A percentile compares a stretch with the other conserved stretches of the same genome.
These are phyloP conservation scores for Phlebiopsis flavidoalba DNA, from an alignment of 768 basidiomycete species.

Conservation along the genomic window DNA sequence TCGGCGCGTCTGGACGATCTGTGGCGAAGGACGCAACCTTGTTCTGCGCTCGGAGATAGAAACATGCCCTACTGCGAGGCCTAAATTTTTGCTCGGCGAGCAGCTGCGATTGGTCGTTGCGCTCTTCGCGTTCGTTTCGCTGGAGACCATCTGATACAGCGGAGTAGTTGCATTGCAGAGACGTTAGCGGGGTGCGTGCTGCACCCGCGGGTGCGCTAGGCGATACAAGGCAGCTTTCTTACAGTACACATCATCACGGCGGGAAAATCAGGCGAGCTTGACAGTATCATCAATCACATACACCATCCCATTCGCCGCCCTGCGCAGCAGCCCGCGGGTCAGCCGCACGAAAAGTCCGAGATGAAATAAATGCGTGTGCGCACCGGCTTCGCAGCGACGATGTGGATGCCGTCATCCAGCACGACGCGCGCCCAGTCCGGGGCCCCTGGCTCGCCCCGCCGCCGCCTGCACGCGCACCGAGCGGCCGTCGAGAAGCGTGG, in stretches of 20 bases:
- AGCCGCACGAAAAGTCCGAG: not conserved
- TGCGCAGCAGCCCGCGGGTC: constrained; percentile 20
- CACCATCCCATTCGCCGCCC: constrained; percentile 52
- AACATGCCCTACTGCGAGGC: not conserved
- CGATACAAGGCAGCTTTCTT: constrained; percentile 7
- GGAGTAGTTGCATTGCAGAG: not conserved
- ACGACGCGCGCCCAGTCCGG: constrained; percentile 57
- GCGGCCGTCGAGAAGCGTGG: constrained; percentile 56
- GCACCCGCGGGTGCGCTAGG: not conserved
- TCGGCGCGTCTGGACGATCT: not conserved
- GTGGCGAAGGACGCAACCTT: not conserved
- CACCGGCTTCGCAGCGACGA: constrained; percentile 62
- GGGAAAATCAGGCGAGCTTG: constrained; percentile 20
- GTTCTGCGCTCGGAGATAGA: not conserved
- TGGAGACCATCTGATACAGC: constrained; percentile 2
- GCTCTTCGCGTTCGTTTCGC: not conserved
- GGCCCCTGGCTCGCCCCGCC: constrained; percentile 28
- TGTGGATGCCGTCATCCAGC: constrained; percentile 49
- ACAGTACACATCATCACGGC: constrained; percentile 1
- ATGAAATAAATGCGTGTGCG: constrained; percentile 17
- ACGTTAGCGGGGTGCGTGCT: not conserved
- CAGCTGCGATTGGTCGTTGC: not conserved
- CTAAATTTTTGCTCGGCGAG: not conserved
- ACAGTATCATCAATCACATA: constrained; percentile 57
- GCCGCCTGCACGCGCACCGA: constrained; percentile 47